These are phyloP conservation scores for Begonia peltatifolia DNA, from an alignment of 306 rosid genomes.

Conservation along the genomic window DNA sequence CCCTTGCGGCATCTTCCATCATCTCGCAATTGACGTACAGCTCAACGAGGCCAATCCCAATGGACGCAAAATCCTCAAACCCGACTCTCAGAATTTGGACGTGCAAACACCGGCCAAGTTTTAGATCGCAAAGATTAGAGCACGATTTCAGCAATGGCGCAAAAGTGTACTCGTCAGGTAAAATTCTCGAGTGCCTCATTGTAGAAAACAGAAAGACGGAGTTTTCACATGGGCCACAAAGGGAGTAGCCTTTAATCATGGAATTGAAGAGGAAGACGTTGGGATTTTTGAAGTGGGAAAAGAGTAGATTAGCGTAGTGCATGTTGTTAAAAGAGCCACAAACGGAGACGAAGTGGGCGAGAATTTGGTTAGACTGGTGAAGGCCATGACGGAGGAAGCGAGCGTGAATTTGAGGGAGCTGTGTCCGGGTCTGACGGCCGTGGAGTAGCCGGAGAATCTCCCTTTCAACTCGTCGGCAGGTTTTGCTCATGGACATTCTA, in stretches of 20 bases:
- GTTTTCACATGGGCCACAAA: slow-evolving; percentile 32
- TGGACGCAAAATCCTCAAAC: slow-evolving; percentile 22
- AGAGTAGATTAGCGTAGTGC: slow-evolving; percentile 42
- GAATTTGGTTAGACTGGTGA: slow-evolving; percentile 55
- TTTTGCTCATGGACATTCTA: slow-evolving; percentile 22
- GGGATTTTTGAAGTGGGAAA: slow-evolving; percentile 34
- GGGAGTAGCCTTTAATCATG: slow-evolving; percentile 59
- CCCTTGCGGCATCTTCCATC: slow-evolving; percentile 38
- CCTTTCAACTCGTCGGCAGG: slow-evolving; percentile 30
- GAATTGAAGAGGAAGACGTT: slow-evolving; percentile 60
- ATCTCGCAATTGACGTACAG: slow-evolving; percentile 27
- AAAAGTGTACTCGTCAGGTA: slow-evolving; percentile 46
- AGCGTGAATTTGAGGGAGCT: slow-evolving; percentile 51
- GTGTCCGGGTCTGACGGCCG: slow-evolving; percentile 31
- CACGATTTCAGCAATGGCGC: slow-evolving; percentile 50
- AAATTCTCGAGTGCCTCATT: slow-evolving; percentile 28
- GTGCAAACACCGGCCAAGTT: slow-evolving; percentile 36
- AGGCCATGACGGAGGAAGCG: slow-evolving; percentile 69
- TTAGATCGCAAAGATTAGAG: slow-evolving; percentile 27
- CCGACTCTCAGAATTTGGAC: slow-evolving; percentile 28
- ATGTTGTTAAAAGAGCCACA: slow-evolving; percentile 29
- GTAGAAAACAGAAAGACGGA: slow-evolving; percentile 31
- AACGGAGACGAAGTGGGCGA: slow-evolving; percentile 63
- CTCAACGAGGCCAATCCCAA: slow-evolving; percentile 42
- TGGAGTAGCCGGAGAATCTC: slow-evolving; percentile 58